Evolutionary conservation across 371 early-diverging fungal genomes (phyloP), one percentile per base, ranked within the genome.

Genomic region (Smittium mucronatum): DNA sequence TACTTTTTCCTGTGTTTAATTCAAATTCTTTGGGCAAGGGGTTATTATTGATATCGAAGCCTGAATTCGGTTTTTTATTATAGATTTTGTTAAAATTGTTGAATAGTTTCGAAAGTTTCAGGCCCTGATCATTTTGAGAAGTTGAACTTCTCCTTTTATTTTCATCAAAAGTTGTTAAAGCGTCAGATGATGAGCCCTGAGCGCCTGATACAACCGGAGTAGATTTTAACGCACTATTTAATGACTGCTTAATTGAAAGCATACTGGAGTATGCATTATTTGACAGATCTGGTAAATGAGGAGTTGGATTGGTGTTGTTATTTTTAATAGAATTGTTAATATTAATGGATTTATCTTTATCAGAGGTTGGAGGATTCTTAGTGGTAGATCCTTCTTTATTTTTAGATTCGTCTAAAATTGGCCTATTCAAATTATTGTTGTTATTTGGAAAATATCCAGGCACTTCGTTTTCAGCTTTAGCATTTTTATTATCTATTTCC

Each of bases 151-250:
- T 11, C 31, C 5, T 11, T 11, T 11, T 26, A 29, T 2, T 16
- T 34, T 29, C 28, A 32, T 67, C 36, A 65, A 32, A 31, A 25
- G 11, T 35, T n/a, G 34, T 65, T 21, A 15, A n/a, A n/a, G n/a
- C n/a, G 32, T 33, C 5, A 11, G 65, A 35, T 36, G 67, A 16
- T 26, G 28, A 5, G 8, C 36, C 67, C 5, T 32, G 8, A 5
- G 36, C 15, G 2, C 67, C 67, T 16, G 67, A 67, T 30, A 67
- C 36, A 28, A 8, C 31, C 17, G 67, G 67, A 28, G 67, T 67
- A 2, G 67, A 67, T 67, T 67, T 67, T 5, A 67, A 2, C 2
- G 67, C 67, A 16, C 1, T 8, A 36, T 67, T 28, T 28, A 67
- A 36, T 11, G 67, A 16, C 16, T 36, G 2, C 31, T 67, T 33